phyloP scores from a whole-genome alignment of 2,329 filamentous ascomycete species.

The Ascosphaera apis region DNA sequence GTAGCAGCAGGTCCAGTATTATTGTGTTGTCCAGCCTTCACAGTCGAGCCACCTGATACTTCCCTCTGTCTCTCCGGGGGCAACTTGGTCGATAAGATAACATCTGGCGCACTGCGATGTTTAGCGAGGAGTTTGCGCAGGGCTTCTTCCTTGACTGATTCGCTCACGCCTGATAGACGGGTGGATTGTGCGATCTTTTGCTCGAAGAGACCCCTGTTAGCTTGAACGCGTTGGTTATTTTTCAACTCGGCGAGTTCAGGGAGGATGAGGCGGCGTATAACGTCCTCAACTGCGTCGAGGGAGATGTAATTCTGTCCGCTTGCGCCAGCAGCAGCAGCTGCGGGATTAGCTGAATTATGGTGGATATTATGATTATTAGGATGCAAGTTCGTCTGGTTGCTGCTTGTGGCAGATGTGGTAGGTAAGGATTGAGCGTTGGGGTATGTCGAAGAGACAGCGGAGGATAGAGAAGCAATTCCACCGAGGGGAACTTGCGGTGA shows the following conservation, averaged over 20 bases:
- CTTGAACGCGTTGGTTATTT: slow-evolving; percentile 61
- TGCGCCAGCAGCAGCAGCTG: background rate
- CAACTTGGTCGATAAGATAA: slow-evolving; percentile 20
- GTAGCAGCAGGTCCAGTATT: background rate
- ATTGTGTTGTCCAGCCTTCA: background rate
- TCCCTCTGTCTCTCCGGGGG: background rate
- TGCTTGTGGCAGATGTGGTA: slow-evolving; percentile 1
- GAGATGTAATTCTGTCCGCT: slow-evolving; percentile 58
- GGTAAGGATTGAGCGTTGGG: background rate
- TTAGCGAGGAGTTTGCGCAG: slow-evolving; percentile 14
- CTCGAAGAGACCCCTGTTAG: slow-evolving; percentile 46
- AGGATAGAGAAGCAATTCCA: background rate
- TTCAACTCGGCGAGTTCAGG: slow-evolving; percentile 84
- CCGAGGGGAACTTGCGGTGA: background rate
- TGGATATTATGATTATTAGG: too few relatives aligned
- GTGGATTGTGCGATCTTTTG: slow-evolving; percentile 10
- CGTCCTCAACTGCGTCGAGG: slow-evolving; percentile 78
- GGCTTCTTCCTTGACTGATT: background rate
- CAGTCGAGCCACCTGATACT: background rate
- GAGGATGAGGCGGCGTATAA: slow-evolving; percentile 68
- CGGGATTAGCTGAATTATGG: too few relatives aligned
- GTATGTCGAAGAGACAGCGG: background rate
- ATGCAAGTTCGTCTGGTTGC: background rate
- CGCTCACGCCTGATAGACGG: background rate
- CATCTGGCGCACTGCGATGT: slow-evolving; percentile 36